A percentile compares a stretch with the other conserved stretches of the same genome.
Conservation (phyloP, 345 rosid genomes). For the Aquilaria yunnanensis region DNA sequence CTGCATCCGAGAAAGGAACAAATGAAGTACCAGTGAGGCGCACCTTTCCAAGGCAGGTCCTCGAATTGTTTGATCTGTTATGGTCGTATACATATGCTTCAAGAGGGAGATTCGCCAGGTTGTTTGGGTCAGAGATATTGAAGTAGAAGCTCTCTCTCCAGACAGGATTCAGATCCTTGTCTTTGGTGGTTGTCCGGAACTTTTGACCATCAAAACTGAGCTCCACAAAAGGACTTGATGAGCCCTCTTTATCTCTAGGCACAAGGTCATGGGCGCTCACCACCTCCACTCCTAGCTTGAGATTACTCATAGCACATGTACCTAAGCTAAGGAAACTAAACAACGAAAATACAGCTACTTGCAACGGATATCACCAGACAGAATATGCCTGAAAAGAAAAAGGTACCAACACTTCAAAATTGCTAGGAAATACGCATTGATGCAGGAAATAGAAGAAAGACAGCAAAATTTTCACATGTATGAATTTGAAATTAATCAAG, state of each 20-base stretch:
- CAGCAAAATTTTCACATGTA: neutral
- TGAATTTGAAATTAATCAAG: neutral
- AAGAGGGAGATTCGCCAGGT: conserved; percentile 43
- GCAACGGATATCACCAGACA: no score
- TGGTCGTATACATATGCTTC: conserved; percentile 55
- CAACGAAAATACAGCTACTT: neutral
- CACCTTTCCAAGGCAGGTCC: conserved; percentile 61
- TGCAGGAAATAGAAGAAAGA: neutral
- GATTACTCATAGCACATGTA: conserved; percentile 42
- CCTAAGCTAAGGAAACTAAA: neutral
- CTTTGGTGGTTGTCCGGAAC: conserved; percentile 57
- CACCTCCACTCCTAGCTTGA: conserved; percentile 85
- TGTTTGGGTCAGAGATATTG: conserved; percentile 67
- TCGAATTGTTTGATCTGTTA: conserved; percentile 32
- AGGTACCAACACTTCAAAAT: neutral
- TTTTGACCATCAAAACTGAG: conserved; percentile 74
- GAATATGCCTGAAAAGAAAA: conserved; percentile 19
- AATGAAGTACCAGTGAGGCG: conserved; percentile 71
- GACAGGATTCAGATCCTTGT: conserved; percentile 62
- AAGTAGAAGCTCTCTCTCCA: conserved; percentile 87
- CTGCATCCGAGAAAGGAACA: conserved; percentile 69
- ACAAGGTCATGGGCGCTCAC: conserved; percentile 65
- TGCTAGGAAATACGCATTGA: neutral
- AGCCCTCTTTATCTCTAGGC: conserved; percentile 53
- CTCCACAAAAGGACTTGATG: conserved; percentile 63